A percentile compares a stretch with the other conserved stretches of the same genome.
These are phyloP conservation scores for Dendrocalamus sinicus DNA, from an alignment of 176 grass and related monocot species.

Conservation along the genomic window DNA sequence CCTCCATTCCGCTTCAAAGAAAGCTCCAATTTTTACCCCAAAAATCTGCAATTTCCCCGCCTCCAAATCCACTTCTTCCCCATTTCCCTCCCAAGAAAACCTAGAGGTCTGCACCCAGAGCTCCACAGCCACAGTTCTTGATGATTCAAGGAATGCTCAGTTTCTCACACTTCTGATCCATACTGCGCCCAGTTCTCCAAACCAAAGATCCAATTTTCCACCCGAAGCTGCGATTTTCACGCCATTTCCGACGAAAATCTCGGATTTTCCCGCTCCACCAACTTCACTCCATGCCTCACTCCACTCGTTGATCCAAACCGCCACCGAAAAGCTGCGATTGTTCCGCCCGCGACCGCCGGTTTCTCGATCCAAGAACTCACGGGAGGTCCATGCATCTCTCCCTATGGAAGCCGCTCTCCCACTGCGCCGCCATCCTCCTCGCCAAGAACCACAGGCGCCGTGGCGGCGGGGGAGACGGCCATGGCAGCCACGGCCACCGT, in stretches of 20 bases:
- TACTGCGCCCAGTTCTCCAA: neutral
- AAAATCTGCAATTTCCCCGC: slow-evolving; percentile 23
- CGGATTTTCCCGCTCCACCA: neutral
- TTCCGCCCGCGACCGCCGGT: slow-evolving; percentile 6
- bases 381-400: slow-evolving; percentile 71
- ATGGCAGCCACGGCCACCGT: slow-evolving; percentile 23
- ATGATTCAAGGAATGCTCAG: neutral
- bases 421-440: slow-evolving; percentile 78
- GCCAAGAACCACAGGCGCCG: slow-evolving; percentile 71
- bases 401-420: slow-evolving; percentile 87
- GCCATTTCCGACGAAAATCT: slow-evolving; percentile 37
- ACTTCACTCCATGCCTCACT: slow-evolving; percentile 5
- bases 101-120: slow-evolving; percentile 17
- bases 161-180: neutral
- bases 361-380: slow-evolving; percentile 36
- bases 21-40: slow-evolving; percentile 7
- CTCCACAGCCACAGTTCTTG: slow-evolving; percentile 18
- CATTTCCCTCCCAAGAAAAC: slow-evolving; percentile 3
- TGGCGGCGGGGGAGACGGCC: slow-evolving; percentile 12
- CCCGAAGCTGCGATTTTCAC: slow-evolving; percentile 33
- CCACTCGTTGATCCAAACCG: slow-evolving; percentile 28
- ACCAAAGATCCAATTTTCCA: slow-evolving; percentile 43
- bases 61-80: neutral
- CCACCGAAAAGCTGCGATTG: slow-evolving; percentile 41
- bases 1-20: slow-evolving; percentile 2